Evolutionary conservation across 2,329 filamentous ascomycete species (phyloP), one percentile per base, ranked within the genome.

Genomic region (Colletotrichum sp.): DNA sequence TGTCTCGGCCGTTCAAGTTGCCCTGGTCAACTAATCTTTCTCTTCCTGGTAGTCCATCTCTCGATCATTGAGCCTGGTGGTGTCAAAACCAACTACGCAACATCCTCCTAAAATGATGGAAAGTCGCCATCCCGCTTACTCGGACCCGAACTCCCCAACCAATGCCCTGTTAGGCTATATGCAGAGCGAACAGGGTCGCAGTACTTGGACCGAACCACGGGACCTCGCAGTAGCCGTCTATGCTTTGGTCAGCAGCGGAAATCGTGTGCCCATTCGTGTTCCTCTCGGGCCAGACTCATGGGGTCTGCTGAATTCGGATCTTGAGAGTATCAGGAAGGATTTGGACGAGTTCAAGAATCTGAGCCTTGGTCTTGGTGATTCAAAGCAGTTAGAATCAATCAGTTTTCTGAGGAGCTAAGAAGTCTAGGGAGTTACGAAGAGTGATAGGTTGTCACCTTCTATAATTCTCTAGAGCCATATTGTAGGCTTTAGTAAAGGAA

Each of bases 51-150:
- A 85, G 82, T 89, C 48, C 82, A 86, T 69, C 83, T 88, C 62
- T 83, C 81, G 63, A 82, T 84, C 48, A 79, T 88, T 28, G 86
- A 88, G 77, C 87, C 87, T 0, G 84, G 83, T 26, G 84, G 82
- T 9, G 81, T 83, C 8, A 80, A 83, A 66, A 85, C 84, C 5
- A 83, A 84, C 65, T 86, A 48, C 0, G 38, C 38, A 48, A 48
- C 38, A n/a, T 48, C 38, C 5, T 48, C 38, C 18, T 48, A 48
- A 43, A 0, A 48, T 48, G 38, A 48, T 48, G 38, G 0, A 48
- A n/a, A 0, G 38, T 48, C 38, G 38, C 18, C 38, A 48, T 48
- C 38, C 38, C 38, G 38, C 38, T 1, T 48, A 48, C 38, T 48
- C 18, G 5, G 38, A n/a, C 38, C 18, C 38, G 5, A 48, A 0